Percentiles rank a stretch among this genome's conserved stretches.
Evolutionary conservation across 495 filamentous ascomycete genomes (phyloP).

Genomic region (Annulohypoxylon stygium): DNA sequence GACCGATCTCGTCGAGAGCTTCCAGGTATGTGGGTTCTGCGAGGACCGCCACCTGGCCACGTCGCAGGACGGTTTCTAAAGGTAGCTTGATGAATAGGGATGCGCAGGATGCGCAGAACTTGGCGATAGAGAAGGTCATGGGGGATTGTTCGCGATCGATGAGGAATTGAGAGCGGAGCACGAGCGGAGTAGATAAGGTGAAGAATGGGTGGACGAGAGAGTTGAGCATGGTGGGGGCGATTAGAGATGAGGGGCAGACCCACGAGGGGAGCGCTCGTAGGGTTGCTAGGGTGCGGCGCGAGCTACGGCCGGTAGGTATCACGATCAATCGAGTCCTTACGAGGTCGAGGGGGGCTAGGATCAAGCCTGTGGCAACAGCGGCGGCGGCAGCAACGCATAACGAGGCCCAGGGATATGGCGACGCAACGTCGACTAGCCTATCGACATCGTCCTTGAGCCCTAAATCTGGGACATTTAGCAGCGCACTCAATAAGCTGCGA

Average conservation of each 20-base stretch:
- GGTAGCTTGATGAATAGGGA: constrained; percentile 89
- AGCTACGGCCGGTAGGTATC: constrained; percentile 77
- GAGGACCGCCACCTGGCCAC: constrained; percentile 82
- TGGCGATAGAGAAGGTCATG: constrained; percentile 78
- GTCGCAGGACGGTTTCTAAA: constrained; percentile 88
- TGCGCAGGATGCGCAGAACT: constrained; percentile 79
- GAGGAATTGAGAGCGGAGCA: constrained; percentile 80
- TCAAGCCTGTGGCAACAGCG: constrained; percentile 79
- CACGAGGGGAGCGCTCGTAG: constrained; percentile 82
- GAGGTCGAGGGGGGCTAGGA: constrained; percentile 88
- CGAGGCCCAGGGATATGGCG: constrained; percentile 77
- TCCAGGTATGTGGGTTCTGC: constrained; percentile 56
- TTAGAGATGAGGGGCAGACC: constrained; percentile 74
- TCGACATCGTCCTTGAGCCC: constrained; percentile 69
- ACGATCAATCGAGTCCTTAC: constrained; percentile 90
- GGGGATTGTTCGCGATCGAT: constrained; percentile 88
- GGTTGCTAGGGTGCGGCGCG: constrained; percentile 79
- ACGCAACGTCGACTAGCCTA: constrained; percentile 69
- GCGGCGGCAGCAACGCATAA: constrained; percentile 86
- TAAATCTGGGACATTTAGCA: constrained; percentile 85
- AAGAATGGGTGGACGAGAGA: constrained; percentile 84
- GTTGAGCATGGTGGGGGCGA: constrained; percentile 88
- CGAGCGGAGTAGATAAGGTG: constrained; percentile 80
- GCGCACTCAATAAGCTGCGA: constrained; percentile 81
- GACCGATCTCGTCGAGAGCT: constrained; percentile 57